phyloP scores from a whole-genome alignment of 2,329 filamentous ascomycete species.

The Cercospora sp. region DNA sequence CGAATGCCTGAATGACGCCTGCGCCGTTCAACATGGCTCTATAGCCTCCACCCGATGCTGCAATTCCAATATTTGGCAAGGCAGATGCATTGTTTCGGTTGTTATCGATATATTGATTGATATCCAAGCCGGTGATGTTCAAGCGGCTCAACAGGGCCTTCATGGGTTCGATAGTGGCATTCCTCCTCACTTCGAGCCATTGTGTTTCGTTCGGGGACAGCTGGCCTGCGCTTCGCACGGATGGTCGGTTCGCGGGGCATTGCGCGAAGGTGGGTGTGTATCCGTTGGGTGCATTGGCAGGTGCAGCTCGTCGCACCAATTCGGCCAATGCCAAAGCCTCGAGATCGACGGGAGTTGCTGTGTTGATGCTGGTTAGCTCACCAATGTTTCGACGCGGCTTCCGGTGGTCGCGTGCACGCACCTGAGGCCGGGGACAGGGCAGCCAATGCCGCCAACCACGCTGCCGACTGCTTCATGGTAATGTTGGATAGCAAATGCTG shows the following conservation, averaged over 20 bases:
- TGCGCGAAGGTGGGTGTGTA: slow-evolving; percentile 69
- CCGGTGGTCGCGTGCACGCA: neutral
- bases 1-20: slow-evolving; percentile 76
- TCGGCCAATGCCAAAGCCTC: neutral
- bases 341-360: neutral
- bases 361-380: neutral
- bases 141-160: slow-evolving; percentile 68
- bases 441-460: neutral
- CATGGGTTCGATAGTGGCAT: slow-evolving; percentile 74
- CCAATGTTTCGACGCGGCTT: neutral
- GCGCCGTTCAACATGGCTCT: slow-evolving; percentile 82
- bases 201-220: slow-evolving; percentile 69
- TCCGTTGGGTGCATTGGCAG: slow-evolving; percentile 61
- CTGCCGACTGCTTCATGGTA: neutral
- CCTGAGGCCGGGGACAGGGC: neutral
- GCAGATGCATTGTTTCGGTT: slow-evolving; percentile 57
- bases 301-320: slow-evolving; percentile 28
- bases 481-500: neutral
- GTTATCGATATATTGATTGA: slow-evolving; percentile 67
- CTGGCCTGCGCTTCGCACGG: slow-evolving; percentile 61
- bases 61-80: slow-evolving; percentile 71
- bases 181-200: slow-evolving; percentile 72
- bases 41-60: slow-evolving; percentile 81
- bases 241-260: slow-evolving; percentile 70
- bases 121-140: slow-evolving; percentile 76